Evolutionary conservation across 371 early-diverging fungal genomes (phyloP).

Genomic region (Rhizomucor pusillus): DNA sequence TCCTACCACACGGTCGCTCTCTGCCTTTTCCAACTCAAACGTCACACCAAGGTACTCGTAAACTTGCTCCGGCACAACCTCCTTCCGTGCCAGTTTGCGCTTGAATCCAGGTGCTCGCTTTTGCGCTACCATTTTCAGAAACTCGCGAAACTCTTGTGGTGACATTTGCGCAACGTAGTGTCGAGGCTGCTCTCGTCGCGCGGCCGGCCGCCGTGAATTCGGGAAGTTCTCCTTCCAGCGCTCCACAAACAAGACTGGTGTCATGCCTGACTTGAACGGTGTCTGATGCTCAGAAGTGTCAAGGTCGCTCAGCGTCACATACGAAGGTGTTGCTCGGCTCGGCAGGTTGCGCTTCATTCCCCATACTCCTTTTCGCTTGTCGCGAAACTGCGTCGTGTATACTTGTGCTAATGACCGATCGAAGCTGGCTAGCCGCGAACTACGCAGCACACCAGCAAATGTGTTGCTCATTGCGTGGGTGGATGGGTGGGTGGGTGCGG

Average conservation of each 20-base stretch:
- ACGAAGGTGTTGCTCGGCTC: conserved; percentile 56
- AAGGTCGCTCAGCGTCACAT: conserved; percentile 57
- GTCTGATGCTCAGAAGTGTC: conserved; percentile 77
- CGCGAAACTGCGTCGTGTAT: conserved; percentile 59
- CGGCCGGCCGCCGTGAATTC: conserved; percentile 50
- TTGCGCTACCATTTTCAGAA: conserved; percentile 48
- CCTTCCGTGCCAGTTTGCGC: conserved; percentile 34
- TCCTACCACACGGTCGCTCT: conserved; percentile 22
- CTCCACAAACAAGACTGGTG: conserved; percentile 49
- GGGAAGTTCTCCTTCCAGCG: conserved; percentile 76
- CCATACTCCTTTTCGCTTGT: conserved; percentile 68
- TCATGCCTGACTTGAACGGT: conserved; percentile 63
- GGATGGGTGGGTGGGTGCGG: no score
- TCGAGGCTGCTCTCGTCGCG: conserved; percentile 39
- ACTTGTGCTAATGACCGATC: conserved; percentile 71
- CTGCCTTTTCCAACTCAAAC: conserved; percentile 15
- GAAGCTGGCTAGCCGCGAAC: conserved; percentile 70
- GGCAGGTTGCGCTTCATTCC: conserved; percentile 78
- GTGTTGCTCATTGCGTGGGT: conserved; percentile 70
- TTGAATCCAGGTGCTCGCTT: conserved; percentile 55
- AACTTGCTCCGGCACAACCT: conserved; percentile 35
- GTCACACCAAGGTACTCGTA: conserved; percentile 25
- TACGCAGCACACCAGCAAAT: conserved; percentile 66
- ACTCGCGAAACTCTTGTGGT: conserved; percentile 56
- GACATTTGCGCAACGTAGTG: conserved; percentile 55